Base-by-base conservation (phyloP, 148 eudicot species). In the Beta vulgaris region DNA sequence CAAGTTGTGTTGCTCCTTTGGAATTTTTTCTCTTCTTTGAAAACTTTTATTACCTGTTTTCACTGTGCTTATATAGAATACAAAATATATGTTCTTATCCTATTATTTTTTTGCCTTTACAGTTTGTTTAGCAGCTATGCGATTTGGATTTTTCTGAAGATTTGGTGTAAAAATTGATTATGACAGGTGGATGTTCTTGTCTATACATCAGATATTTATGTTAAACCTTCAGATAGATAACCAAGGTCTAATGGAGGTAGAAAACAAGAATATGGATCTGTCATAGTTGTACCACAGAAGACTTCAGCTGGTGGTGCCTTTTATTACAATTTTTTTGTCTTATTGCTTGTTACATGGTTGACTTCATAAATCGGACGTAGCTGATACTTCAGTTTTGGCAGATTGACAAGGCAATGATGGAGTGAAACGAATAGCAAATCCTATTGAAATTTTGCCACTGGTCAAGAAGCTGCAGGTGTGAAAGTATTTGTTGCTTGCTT, bases 391-490 rank as follows among this genome's bases (percentile, higher is more conserved):
- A 5, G 29, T 70, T 44, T 66, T 77, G 71, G 69, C 81, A 94
- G 97, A 94, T 94, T 79, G 96, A 94, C 84, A 90, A 86, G 84
- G 80, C 84, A 11, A 94, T 94, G 97, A 94, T 94, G 97, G 93
- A 69, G 98, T 94, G 55, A 94, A 94, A 82, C 82, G 73, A 68
- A 90, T 77, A 67, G 69, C 89, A 67, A 90, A 94, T 78, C 98
- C 98, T 72, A 90, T 96, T 8, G 97, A 94, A 86, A 86, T 92
- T 83, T 80, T 94, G 83, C 97, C 92, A 94, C 97, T 77, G 98
- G 98, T 66, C 98, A 94, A 88, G 97, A 94, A 90, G 97, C 98
- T 79, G 98, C 97, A 86, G 97, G 98, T 94, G 74, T 31, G 16
- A 11, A 60, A 42, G 26, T 23, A 67, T 67, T 6, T 80, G 29